Evolutionary conservation across 495 filamentous ascomycete species (phyloP).

Genomic region (Annulohypoxylon moriforme): DNA sequence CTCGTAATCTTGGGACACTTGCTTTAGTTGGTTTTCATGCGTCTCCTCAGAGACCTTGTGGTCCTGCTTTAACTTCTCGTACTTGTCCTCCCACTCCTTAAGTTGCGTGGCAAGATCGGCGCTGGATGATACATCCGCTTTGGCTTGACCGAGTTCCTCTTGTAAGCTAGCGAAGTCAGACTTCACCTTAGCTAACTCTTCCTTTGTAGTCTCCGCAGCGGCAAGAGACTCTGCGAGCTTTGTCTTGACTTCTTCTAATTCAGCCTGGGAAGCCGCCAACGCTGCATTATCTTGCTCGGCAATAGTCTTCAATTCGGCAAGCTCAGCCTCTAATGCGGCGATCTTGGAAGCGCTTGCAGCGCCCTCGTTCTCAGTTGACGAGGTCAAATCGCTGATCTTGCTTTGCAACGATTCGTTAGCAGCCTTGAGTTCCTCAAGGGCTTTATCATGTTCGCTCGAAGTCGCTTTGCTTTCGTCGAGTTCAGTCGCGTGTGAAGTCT

Average conservation of each 20-base stretch:
- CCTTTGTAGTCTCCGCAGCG: constrained; percentile 48
- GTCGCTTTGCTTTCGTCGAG: constrained; percentile 51
- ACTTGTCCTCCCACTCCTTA: constrained; percentile 55
- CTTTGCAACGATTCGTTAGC: constrained; percentile 58
- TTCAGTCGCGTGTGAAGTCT: constrained; percentile 56
- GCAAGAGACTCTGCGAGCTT: constrained; percentile 51
- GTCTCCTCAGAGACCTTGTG: constrained; percentile 56
- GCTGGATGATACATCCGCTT: constrained; percentile 52
- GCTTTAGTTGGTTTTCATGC: constrained; percentile 61
- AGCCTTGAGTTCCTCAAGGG: constrained; percentile 54
- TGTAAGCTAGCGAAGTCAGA: constrained; percentile 52
- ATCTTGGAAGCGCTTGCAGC: constrained; percentile 50
- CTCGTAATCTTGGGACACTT: constrained; percentile 65
- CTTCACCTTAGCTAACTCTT: constrained; percentile 53
- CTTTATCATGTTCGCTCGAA: constrained; percentile 51
- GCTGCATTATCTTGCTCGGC: constrained; percentile 55
- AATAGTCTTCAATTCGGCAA: constrained; percentile 54
- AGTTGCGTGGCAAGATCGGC: constrained; percentile 54
- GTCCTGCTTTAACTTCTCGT: constrained; percentile 61
- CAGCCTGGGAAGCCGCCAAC: constrained; percentile 51
- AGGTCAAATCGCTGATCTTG: constrained; percentile 56
- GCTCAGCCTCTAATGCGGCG: constrained; percentile 54
- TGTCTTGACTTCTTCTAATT: constrained; percentile 52
- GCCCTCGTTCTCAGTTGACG: constrained; percentile 40
- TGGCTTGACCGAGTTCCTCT: constrained; percentile 54